These are phyloP conservation scores for Rhizopogon vesiculosus DNA, from an alignment of 768 basidiomycete species.

Conservation along the genomic window DNA sequence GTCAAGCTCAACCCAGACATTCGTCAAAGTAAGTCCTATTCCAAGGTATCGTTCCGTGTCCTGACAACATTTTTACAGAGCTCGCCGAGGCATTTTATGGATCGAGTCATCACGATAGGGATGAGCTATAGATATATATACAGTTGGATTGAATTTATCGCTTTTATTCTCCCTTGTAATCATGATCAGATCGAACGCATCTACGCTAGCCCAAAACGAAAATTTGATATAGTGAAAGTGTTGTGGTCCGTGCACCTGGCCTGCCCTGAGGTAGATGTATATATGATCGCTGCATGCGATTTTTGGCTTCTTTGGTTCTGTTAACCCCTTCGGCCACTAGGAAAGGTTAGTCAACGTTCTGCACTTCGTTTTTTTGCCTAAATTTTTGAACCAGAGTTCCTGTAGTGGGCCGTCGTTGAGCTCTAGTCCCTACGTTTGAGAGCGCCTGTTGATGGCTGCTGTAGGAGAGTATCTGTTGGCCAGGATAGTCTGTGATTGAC, in stretches of 20 bases:
- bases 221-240: neutral
- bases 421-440: neutral
- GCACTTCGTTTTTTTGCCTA: neutral
- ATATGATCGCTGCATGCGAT: neutral
- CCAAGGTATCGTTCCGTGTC: neutral
- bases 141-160: neutral
- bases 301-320: conserved; percentile 10
- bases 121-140: conserved; percentile 33
- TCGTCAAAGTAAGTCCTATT: conserved; percentile 62
- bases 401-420: neutral
- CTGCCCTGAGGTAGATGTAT: conserved; percentile 24
- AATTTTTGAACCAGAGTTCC: neutral
- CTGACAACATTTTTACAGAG: conserved; percentile 34
- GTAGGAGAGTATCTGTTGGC: neutral
- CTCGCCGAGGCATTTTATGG: conserved; percentile 49
- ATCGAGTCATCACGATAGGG: conserved; percentile 26
- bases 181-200: no score
- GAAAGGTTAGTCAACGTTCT: neutral
- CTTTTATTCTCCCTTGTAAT: neutral
- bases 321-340: conserved; percentile 27
- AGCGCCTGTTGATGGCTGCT: no score
- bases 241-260: conserved; percentile 15
- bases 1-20: conserved; percentile 60
- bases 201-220: no score
- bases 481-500: neutral